Evolutionary conservation across 2,329 filamentous ascomycete species (phyloP), one percentile per base, ranked within the genome.

Genomic region (Aureobasidium sp.): DNA sequence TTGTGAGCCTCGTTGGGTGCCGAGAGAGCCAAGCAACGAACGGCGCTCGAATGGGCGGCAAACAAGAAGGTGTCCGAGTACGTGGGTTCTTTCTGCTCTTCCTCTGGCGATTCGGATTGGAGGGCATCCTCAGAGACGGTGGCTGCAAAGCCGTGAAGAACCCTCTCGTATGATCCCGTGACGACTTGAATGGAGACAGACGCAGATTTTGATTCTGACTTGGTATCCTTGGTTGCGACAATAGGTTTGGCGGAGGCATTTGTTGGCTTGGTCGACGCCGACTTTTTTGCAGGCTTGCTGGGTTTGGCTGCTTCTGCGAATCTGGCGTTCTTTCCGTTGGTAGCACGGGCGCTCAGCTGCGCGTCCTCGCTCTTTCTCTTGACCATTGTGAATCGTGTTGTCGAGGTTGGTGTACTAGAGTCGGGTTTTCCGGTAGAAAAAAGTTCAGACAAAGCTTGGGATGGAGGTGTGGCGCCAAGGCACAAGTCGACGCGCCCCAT

Each of bases 41-140:
- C 90, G 5, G 94, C 88, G 14, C 92, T 95, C 62, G 86, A 83
- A 77, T 99, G 94, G 15, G 94, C 92, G 71, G 92, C 90, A 83
- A 99, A 97, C 62, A 99, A 84, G 75, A 99, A 99, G 0, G 90
- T 93, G 75, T 97, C 93, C 67, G 90, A 84, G 72, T 97, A 97
- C 57, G 86, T 81, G 61, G 87, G 79, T 20, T 70, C 68, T 61
- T 64, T 68, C 65, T 52, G 34, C 27, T 52, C 36, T 44, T 37
- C 22, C 15, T 60, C 57, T 48, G 42, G 36, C 62, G 58, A 71
- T 66, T 36, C 67, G 56, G 36, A 69, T 66, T 59, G 64, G 61
- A 55, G 68, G 44, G 62, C 64, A 53, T 66, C 71, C 66, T 70
- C 72, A 27, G 82, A 79, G 58, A 96, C 79, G 1, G 85, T 85